These are phyloP conservation scores for Hibiscus syriacus DNA, from an alignment of 345 rosid species.

Conservation along the genomic window DNA sequence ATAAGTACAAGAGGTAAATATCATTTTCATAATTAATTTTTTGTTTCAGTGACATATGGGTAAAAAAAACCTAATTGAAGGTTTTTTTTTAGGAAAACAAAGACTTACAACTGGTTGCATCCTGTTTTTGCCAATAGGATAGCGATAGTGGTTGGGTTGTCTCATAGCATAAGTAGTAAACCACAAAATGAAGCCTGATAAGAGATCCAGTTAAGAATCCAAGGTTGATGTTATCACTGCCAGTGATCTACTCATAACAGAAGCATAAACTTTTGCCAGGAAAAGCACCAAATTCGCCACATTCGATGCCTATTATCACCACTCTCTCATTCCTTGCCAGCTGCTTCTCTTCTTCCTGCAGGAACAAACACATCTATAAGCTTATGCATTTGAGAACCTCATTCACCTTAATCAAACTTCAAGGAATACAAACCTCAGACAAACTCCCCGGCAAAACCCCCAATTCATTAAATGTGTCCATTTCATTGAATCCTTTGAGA, in stretches of 20 bases:
- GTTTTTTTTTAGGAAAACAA: too few relatives aligned
- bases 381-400: background rate
- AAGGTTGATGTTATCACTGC: constrained; percentile 20
- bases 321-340: constrained; percentile 57
- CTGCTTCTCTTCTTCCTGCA: constrained; percentile 17
- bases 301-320: constrained; percentile 59
- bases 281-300: constrained; percentile 56
- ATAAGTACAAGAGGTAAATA: too few relatives aligned
- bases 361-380: background rate
- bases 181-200: constrained; percentile 44
- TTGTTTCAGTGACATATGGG: too few relatives aligned
- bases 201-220: constrained; percentile 16
- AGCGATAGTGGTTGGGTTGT: constrained; percentile 26
- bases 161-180: constrained; percentile 35
- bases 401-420: background rate
- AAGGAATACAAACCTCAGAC: constrained; percentile 26
- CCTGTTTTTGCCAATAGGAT: constrained; percentile 45
- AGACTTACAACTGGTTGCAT: constrained; percentile 43
- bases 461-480: constrained; percentile 37
- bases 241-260: constrained; percentile 14
- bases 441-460: constrained; percentile 31
- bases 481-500: constrained; percentile 35
- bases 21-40: too few relatives aligned
- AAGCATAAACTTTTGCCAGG: constrained; percentile 42
- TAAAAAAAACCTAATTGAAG: too few relatives aligned